These are phyloP conservation scores for Dactylorhiza incarnata DNA, from an alignment of 106 monocot species.

Conservation along the genomic window DNA sequence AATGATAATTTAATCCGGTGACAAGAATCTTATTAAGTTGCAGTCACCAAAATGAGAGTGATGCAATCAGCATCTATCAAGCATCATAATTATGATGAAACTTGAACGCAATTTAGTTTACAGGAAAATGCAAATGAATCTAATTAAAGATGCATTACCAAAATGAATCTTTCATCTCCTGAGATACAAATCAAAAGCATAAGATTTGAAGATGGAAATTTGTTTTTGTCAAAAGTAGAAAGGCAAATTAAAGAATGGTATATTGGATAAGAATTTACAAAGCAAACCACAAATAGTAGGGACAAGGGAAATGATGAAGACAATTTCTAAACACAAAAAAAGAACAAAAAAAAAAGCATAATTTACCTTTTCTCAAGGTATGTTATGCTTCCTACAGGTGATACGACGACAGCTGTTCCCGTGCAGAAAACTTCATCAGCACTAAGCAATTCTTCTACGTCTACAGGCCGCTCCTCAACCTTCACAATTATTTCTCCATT, in stretches of 20 bases:
- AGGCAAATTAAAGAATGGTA: too few relatives aligned
- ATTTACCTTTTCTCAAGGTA: conserved; percentile 59
- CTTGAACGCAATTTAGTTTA: not conserved
- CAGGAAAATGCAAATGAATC: too few relatives aligned
- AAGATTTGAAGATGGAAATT: not conserved
- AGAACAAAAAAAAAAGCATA: not conserved
- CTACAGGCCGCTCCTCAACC: conserved; percentile 70
- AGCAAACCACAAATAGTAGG: too few relatives aligned
- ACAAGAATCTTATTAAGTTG: not conserved
- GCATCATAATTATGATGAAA: not conserved
- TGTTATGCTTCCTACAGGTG: conserved; percentile 82
- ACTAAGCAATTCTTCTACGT: conserved; percentile 76
- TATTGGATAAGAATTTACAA: too few relatives aligned
- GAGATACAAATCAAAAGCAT: not conserved
- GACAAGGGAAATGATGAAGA: too few relatives aligned
- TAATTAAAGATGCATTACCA: not conserved
- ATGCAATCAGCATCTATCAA: not conserved
- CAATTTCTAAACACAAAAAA: too few relatives aligned
- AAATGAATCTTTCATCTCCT: not conserved
- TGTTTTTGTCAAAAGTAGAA: not conserved
- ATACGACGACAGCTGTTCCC: conserved; percentile 92
- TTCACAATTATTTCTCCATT: conserved; percentile 12
- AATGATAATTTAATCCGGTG: not conserved
- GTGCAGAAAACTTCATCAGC: conserved; percentile 99
- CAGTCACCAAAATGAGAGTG: not conserved